Evolutionary conservation across 2,329 filamentous ascomycete genomes (phyloP).

Genomic region (Ambrosiella xylebori): DNA sequence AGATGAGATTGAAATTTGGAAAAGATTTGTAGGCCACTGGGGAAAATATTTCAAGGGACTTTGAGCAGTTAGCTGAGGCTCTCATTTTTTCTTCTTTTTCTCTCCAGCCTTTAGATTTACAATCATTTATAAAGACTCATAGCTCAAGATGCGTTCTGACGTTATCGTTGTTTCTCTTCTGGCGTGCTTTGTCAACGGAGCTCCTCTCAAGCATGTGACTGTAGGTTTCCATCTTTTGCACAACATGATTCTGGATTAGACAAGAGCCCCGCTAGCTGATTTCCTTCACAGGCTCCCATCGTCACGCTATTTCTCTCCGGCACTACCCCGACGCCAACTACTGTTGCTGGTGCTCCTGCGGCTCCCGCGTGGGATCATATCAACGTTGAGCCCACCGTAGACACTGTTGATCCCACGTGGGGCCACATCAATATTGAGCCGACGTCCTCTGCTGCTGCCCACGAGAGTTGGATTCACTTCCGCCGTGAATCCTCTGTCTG

Average conservation of each 20-base stretch:
- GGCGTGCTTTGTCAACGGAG: not conserved
- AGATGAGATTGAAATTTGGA: no score
- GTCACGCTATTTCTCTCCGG: not conserved
- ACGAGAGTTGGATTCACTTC: conserved; percentile 1
- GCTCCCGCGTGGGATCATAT: no score
- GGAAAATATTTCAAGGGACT: no score
- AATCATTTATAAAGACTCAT: no score
- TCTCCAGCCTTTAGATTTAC: no score
- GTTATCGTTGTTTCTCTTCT: not conserved
- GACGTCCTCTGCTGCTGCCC: not conserved
- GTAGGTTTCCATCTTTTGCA: not conserved
- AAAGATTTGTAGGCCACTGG: no score
- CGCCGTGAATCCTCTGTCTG: not conserved
- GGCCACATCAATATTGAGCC: not conserved
- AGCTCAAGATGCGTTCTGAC: not conserved
- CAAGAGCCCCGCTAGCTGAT: not conserved
- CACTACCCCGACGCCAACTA: not conserved
- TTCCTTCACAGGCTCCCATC: not conserved
- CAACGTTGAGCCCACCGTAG: not conserved
- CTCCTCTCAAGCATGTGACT: not conserved
- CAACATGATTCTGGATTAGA: not conserved
- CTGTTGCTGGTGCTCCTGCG: no score
- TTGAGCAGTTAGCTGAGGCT: no score
- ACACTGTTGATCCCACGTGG: not conserved
- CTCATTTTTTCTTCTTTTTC: no score